Evolutionary conservation across 352 stramenopile species (phyloP).

Genomic region (Sclerospora graminicola): DNA sequence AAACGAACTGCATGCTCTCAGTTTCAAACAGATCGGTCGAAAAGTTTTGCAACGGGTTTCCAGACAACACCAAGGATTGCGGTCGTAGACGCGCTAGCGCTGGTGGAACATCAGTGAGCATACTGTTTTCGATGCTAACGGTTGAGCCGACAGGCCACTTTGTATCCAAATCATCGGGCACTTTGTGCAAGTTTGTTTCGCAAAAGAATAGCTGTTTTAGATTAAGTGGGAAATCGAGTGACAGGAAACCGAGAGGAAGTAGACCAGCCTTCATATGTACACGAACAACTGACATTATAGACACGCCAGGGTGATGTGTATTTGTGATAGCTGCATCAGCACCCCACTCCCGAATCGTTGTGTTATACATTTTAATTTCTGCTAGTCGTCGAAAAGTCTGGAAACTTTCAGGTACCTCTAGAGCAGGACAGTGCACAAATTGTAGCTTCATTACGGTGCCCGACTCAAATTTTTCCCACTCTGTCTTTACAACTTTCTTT

Average conservation of each 20-base stretch:
- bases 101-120: no score
- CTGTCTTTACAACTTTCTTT: neutral
- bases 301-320: neutral
- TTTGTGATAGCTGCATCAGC: neutral
- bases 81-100: no score
- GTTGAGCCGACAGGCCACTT: constrained; percentile 10
- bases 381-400: neutral
- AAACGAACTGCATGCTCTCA: neutral
- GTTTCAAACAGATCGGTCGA: constrained; percentile 1
- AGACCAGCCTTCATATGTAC: constrained; percentile 1
- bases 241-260: neutral
- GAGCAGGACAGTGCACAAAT: neutral
- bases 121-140: constrained; percentile 5
- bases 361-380: constrained; percentile 2
- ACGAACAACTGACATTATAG: neutral
- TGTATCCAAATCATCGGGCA: constrained; percentile 24
- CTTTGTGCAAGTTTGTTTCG: constrained; percentile 3
- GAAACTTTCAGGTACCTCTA: constrained; percentile 1
- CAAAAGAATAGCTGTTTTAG: neutral
- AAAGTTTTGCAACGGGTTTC: neutral
- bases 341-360: constrained; percentile 1
- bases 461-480: constrained; percentile 1
- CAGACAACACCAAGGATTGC: no score
- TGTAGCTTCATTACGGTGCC: constrained; percentile 1
- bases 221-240: neutral